Base-by-base conservation (phyloP, 306 rosid species). In the Hippophae rhamnoides region DNA sequence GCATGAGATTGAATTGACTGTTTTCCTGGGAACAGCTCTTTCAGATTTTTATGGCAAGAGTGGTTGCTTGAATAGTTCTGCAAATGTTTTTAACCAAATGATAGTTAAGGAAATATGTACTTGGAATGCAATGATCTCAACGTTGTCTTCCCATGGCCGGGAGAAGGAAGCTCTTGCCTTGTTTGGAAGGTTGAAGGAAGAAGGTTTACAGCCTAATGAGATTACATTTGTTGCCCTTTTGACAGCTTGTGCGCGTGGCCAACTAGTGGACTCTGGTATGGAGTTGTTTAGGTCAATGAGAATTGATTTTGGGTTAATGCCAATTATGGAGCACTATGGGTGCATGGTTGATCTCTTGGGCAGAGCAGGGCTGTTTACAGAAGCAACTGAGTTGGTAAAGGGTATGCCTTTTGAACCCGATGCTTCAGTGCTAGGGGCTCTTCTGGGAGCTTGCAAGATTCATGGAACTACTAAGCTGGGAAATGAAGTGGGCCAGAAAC, bases 61-160 rank as follows among this genome's bases (percentile, higher is more conserved):
- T 71, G 90, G 96, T 47, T 72, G 73, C 48, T 66, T 85, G 47
- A 70, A 31, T 38, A 63, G 63, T 60, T 76, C 83, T 7, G 47
- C 40, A 42, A 79, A 57, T 73, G 68, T 85, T 18, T 87, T 85
- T 41, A 40, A 69, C 58, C 46, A 38, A 41, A 74, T 79, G 81
- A 60, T 10, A 18, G 50, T 56, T 25, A 85, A 59, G 67, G 78
- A 78, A 68, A 79, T 79, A 9, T 90, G 94, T 66, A 67, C 84
- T 56, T 87, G 94, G 95, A 90, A 87, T 69, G 90, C 86, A 41
- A 87, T 90, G 94, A 81, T 90, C 59, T 79, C 87, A 60, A 72
- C 85, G 0, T 66, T 85, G 52, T 76, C 94, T 62, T 79, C 84
- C 55, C 79, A 87, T 78, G 83, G 92, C 26, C 73, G 65, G 52